Percentiles rank a stretch among this genome's conserved stretches.
These are phyloP conservation scores for Trichosporon ovoides DNA, from an alignment of 1,284 basidiomycete genomes.

Conservation along the genomic window DNA sequence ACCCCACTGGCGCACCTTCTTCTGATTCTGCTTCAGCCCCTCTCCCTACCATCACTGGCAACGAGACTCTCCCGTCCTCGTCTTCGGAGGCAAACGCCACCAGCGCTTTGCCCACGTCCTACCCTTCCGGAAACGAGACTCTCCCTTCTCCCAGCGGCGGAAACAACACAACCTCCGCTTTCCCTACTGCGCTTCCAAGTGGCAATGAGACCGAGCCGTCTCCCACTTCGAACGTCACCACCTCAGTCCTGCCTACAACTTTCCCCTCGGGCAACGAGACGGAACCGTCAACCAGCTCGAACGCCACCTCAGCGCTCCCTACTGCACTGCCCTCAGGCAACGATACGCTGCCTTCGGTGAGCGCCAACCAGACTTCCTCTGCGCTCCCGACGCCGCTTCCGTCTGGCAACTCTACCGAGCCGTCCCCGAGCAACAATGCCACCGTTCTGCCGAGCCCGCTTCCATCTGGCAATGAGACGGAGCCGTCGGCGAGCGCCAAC, in stretches of 20 bases:
- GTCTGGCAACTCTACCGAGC: neutral
- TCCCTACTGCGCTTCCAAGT: neutral
- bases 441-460: neutral
- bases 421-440: neutral
- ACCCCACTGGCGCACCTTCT: slow-evolving; percentile 20
- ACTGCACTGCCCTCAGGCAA: neutral
- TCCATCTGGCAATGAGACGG: neutral
- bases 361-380: neutral
- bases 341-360: neutral
- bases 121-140: slow-evolving; percentile 1
- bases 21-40: neutral
- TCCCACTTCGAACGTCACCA: neutral
- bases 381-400: neutral
- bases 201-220: neutral
- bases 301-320: neutral
- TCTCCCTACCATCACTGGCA: slow-evolving; percentile 3
- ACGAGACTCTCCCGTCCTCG: neutral
- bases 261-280: neutral
- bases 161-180: neutral
- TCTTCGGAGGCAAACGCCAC: slow-evolving; percentile 1
- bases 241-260: neutral
- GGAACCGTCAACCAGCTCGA: neutral
- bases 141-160: slow-evolving; percentile 2
- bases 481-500: neutral
- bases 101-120: neutral